Percentiles rank a stretch among this genome's conserved stretches.
These are phyloP conservation scores for Beauveria sp. DNA, from an alignment of 2,329 filamentous ascomycete genomes.

Conservation along the genomic window DNA sequence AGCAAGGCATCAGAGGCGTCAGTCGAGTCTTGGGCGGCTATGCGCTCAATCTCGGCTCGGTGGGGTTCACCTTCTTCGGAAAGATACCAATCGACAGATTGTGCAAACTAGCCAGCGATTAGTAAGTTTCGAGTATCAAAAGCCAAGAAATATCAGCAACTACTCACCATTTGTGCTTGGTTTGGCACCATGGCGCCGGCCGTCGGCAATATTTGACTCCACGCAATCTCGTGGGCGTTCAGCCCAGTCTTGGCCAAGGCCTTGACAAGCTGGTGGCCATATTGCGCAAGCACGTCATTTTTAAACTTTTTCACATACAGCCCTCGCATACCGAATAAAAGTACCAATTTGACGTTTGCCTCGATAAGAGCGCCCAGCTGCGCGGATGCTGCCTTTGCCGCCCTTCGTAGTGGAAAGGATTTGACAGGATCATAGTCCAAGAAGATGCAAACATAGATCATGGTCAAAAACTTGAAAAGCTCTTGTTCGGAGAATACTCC, in stretches of 20 bases:
- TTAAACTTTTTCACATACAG: conserved; percentile 45
- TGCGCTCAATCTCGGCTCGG: conserved; percentile 50
- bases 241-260: conserved; percentile 56
- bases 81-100: conserved; percentile 5
- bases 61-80: conserved; percentile 36
- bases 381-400: conserved; percentile 46
- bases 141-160: too few species aligned
- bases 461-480: conserved; percentile 54
- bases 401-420: conserved; percentile 55
- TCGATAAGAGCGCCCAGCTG: conserved; percentile 57
- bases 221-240: conserved; percentile 58
- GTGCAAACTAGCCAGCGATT: neutral
- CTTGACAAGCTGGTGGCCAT: conserved; percentile 59
- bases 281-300: conserved; percentile 49
- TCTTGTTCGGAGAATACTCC: conserved; percentile 50
- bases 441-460: conserved; percentile 60
- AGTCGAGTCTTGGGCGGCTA: conserved; percentile 47
- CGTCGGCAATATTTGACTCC: conserved; percentile 62
- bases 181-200: conserved; percentile 61
- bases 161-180: conserved; percentile 57
- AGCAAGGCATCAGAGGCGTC: conserved; percentile 56
- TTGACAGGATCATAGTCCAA: conserved; percentile 59
- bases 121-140: neutral
- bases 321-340: conserved; percentile 16
- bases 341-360: conserved; percentile 48